A percentile compares a stretch with the other conserved stretches of the same genome.
Conservation (phyloP, 345 rosid species). For the Microcos paniculata region DNA sequence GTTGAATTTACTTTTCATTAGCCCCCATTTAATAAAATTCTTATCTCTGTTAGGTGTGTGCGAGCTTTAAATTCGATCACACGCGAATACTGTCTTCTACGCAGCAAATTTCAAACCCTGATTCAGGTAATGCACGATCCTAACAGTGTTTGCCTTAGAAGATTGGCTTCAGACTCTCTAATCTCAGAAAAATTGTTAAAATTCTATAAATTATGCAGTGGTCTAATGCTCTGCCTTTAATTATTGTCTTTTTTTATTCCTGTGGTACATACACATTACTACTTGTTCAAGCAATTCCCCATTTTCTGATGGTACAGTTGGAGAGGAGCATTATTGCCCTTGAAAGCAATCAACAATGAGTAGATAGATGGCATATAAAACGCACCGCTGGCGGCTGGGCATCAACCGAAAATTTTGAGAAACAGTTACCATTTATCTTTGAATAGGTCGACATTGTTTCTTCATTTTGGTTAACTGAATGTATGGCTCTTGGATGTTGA, state of each 20-base stretch:
- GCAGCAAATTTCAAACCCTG: not conserved
- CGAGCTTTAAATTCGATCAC: slow-evolving; percentile 3
- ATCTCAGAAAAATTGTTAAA: not conserved
- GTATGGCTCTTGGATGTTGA: not conserved
- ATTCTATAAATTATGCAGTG: not conserved
- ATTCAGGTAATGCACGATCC: not conserved
- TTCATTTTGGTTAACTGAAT: not conserved
- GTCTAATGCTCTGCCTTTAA: too few species aligned
- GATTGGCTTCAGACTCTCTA: not conserved
- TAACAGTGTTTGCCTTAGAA: not conserved
- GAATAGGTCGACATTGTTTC: not conserved
- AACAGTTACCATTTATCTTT: not conserved
- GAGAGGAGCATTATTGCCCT: slow-evolving; percentile 4
- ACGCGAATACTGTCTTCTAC: not conserved
- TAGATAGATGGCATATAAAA: not conserved
- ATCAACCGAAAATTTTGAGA: not conserved
- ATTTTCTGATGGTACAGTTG: not conserved
- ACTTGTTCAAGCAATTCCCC: not conserved
- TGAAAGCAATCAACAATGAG: slow-evolving; percentile 3
- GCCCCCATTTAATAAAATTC: too few species aligned
- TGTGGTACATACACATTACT: not conserved
- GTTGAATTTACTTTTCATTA: not conserved
- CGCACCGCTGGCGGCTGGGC: not conserved
- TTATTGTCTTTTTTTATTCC: not conserved
- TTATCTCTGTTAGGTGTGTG: not conserved